Evolutionary conservation across 805 yeast genomes (phyloP), one percentile per base, ranked within the genome.

Genomic region (Yarrowia deformans): DNA sequence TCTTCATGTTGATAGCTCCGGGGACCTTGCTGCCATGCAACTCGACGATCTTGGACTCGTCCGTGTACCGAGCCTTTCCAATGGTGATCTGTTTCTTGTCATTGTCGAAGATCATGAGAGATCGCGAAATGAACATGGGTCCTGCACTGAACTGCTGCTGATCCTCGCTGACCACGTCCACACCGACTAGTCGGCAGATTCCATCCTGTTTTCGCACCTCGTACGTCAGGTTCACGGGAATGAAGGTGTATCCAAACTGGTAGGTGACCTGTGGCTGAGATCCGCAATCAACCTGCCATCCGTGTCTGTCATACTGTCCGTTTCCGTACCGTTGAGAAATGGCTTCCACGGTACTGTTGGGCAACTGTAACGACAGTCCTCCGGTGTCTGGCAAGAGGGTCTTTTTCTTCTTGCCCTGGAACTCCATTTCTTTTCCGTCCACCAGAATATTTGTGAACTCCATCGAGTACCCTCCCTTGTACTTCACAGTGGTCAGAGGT

Each of bases 101-200:
- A 19, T 55, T 55, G 16, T 55, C 61, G 35, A 55, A 55, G 29
- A 55, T 55, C 61, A 55, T 55, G n/a, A 55, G 46, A 1, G 61
- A 48, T 5, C 61, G 34, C 1, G 61, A 55, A 29, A 55, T 55
- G 37, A 55, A 55, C 37, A 55, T 29, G 13, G 61, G 61, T 8
- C 61, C 61, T 5, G 61, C 46, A 10, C 61, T 55, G 16, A 55
- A 40, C 37, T 34, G 40, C 8, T 35, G 16, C 23, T 16, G 19
- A 10, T 39, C 58, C 7, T 52, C 58, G 13, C 12, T 6, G 7
- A 55, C 46, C 9, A 55, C 35, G 2, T 55, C 61, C 14, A 55
- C 35, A 2, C 61, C 61, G 5, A 40, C 40, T 8, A 55, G 61
- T 0, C 16, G 35, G 16, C 61, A 55, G 10, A 40, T 23, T 0